Evolutionary conservation across 768 basidiomycete species (phyloP).

Genomic region (Suillus discolor): DNA sequence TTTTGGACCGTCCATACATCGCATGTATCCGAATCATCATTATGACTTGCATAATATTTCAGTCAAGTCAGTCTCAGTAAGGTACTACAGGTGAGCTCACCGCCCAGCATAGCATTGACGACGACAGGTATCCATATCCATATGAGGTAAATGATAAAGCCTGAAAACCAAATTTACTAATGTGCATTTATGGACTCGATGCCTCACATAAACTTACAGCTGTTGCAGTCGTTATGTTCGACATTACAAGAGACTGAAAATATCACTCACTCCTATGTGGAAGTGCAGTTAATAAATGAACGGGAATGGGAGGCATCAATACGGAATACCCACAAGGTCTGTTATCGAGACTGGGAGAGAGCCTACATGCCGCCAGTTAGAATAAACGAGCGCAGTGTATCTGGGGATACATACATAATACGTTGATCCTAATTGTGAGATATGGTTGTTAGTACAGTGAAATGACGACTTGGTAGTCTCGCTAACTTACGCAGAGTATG

Average conservation of each 20-base stretch:
- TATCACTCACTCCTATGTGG: not conserved
- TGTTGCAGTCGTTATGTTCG: not conserved
- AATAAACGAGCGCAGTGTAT: not conserved
- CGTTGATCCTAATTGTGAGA: not conserved
- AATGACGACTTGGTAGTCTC: not conserved
- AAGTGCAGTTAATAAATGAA: not conserved
- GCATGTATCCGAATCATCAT: not conserved
- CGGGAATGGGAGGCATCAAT: not conserved
- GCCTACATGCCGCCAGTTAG: not conserved
- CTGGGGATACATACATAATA: not conserved
- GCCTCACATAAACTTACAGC: not conserved
- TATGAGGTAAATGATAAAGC: accelerated
- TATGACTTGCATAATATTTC: not conserved
- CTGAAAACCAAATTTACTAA: not conserved
- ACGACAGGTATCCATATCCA: not conserved
- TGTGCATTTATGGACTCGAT: not conserved
- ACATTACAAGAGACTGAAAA: not conserved
- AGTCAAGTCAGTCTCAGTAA: not conserved
- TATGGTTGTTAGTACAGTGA: not conserved
- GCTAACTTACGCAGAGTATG: not conserved
- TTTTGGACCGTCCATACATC: not conserved
- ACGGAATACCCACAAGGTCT: not conserved
- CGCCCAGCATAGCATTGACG: not conserved
- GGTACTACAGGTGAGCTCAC: not conserved
- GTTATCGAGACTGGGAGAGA: not conserved